phyloP scores from a whole-genome alignment of 78 protist species.

The Dictyostelium brefeldianum region DNA sequence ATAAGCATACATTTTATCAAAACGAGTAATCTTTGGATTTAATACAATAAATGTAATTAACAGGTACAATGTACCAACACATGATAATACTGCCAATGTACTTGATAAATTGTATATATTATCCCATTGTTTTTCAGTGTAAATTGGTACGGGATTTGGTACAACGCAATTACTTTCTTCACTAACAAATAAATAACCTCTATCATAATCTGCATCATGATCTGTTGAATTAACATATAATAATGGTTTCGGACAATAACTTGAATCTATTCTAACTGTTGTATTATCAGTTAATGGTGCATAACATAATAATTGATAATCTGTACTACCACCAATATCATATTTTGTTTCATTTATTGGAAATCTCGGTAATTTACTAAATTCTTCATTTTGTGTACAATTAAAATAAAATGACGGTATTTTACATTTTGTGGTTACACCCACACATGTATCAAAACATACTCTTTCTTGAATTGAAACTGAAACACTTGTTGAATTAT shows the following conservation, averaged over 20 bases:
- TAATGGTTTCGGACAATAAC: background rate
- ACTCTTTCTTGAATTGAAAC: background rate
- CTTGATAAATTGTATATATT: background rate
- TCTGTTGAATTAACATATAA: slow-evolving; percentile 25
- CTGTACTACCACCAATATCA: background rate
- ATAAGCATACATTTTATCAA: slow-evolving; percentile 20
- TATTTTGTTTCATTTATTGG: background rate
- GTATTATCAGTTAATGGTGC: background rate
- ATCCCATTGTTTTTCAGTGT: slow-evolving; percentile 26
- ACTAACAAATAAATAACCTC: slow-evolving; percentile 6
- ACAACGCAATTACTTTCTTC: slow-evolving; percentile 35
- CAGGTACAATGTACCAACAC: background rate
- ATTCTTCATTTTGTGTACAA: background rate
- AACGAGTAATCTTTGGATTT: slow-evolving; percentile 14
- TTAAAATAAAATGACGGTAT: background rate
- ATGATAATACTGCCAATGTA: slow-evolving; percentile 16
- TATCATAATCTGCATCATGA: slow-evolving; percentile 5
- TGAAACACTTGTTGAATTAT: background rate
- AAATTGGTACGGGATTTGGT: slow-evolving; percentile 32
- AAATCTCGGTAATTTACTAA: background rate
- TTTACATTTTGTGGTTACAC: background rate
- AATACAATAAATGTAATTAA: slow-evolving; percentile 21
- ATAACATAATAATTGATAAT: background rate
- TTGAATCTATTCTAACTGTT: background rate
- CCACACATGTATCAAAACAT: background rate